phyloP scores from a whole-genome alignment of 371 early-diverging fungal genomes.

The Umbelopsis sp. region DNA sequence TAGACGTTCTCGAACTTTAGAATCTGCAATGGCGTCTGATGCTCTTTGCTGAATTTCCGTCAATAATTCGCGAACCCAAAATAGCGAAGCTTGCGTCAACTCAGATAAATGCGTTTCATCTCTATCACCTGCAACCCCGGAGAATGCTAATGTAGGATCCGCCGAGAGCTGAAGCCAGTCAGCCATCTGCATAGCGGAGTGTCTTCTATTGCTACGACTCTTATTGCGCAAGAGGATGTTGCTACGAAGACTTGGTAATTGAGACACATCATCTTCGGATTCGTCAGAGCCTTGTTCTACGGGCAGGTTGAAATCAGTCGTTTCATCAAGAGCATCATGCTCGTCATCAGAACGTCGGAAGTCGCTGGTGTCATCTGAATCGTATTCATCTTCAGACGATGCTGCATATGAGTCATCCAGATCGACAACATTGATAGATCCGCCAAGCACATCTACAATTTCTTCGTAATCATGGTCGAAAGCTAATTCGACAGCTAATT shows the following conservation, averaged over 20 bases:
- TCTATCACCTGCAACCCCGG: neutral
- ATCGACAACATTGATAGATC: neutral
- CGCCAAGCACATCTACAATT: slow-evolving; percentile 1
- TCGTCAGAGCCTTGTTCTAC: neutral
- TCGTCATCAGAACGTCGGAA: neutral
- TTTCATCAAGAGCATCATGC: neutral
- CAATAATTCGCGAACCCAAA: slow-evolving; percentile 13
- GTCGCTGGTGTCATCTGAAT: slow-evolving; percentile 8
- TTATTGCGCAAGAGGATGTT: slow-evolving; percentile 8
- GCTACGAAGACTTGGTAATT: neutral
- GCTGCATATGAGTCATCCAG: slow-evolving; percentile 5
- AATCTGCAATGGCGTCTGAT: slow-evolving; percentile 7
- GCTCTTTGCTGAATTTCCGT: slow-evolving; percentile 15
- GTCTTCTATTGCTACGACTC: slow-evolving; percentile 10
- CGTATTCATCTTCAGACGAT: slow-evolving; percentile 14
- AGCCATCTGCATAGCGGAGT: slow-evolving; percentile 13
- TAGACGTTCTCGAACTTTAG: slow-evolving; percentile 4
- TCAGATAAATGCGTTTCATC: slow-evolving; percentile 4
- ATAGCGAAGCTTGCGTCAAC: slow-evolving; percentile 2
- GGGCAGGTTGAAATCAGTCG: neutral
- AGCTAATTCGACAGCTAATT: slow-evolving; percentile 14
- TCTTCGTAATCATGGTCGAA: neutral
- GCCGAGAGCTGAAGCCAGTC: slow-evolving; percentile 11
- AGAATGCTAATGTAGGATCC: neutral
- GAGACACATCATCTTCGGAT: slow-evolving; percentile 13